phyloP scores from a whole-genome alignment of 257 asterid genomes.

The Verbena officinalis region DNA sequence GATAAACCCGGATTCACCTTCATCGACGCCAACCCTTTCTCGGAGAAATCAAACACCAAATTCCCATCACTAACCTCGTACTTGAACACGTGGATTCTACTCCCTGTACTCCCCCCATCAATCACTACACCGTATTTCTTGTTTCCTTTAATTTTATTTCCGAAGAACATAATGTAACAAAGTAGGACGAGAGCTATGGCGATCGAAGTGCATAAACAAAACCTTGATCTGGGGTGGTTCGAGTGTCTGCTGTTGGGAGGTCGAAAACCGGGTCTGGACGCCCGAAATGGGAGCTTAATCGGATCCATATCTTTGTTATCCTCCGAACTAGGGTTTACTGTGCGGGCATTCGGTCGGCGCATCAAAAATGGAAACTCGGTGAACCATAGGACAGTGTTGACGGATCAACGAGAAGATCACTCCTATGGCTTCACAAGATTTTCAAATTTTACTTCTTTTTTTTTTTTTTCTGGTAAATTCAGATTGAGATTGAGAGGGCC shows the following conservation, averaged over 20 bases:
- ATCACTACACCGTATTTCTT: slow-evolving; percentile 73
- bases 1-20: slow-evolving; percentile 93
- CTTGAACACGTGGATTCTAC: slow-evolving; percentile 85
- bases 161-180: slow-evolving; percentile 56
- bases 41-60: slow-evolving; percentile 67
- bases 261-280: slow-evolving; percentile 57
- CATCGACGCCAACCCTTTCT: slow-evolving; percentile 71
- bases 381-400: slow-evolving; percentile 59
- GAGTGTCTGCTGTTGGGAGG: slow-evolving; percentile 41
- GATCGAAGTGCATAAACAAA: slow-evolving; percentile 47
- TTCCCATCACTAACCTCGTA: slow-evolving; percentile 60
- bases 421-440: slow-evolving; percentile 38
- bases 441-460: background rate
- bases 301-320: slow-evolving; percentile 65
- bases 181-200: slow-evolving; percentile 35
- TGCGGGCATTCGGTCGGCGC: slow-evolving; percentile 94
- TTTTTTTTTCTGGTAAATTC: background rate
- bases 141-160: slow-evolving; percentile 29
- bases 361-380: slow-evolving; percentile 60
- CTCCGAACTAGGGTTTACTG: slow-evolving; percentile 45
- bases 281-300: slow-evolving; percentile 60
- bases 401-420: slow-evolving; percentile 26
- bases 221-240: slow-evolving; percentile 44
- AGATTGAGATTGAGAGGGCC: slow-evolving; percentile 39
- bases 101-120: slow-evolving; percentile 99